Conservation (phyloP, 805 yeast species). For the Metschnikowia anglica region DNA sequence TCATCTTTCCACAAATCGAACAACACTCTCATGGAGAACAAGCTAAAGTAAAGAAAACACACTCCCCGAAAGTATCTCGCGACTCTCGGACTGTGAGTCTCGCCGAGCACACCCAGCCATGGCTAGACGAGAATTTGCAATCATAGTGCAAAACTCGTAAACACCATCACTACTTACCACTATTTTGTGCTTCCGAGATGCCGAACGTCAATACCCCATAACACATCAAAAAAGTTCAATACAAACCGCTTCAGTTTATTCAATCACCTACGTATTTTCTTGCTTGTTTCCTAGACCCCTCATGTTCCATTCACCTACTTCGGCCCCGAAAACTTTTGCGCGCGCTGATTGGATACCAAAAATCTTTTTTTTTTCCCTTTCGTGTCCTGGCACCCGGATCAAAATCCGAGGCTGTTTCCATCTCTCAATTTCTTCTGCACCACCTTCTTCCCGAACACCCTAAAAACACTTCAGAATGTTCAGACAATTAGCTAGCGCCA, state of each 20-base stretch:
- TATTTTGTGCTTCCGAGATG: no score
- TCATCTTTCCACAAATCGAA: no score
- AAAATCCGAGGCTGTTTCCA: constrained; percentile 7
- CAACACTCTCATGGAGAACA: neutral
- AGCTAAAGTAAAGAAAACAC: neutral
- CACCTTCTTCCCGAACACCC: constrained; percentile 11
- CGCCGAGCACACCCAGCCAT: constrained; percentile 2
- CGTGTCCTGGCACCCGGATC: constrained; percentile 14
- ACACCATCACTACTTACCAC: neutral
- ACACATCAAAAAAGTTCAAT: no score
- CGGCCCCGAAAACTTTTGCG: constrained; percentile 20
- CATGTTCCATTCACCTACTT: neutral
- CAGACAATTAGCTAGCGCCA: constrained; percentile 23
- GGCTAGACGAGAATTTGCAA: neutral
- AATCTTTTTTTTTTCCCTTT: constrained; percentile 19
- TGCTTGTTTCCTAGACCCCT: neutral
- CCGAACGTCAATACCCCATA: no score
- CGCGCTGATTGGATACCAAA: constrained; percentile 22
- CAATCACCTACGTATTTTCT: neutral
- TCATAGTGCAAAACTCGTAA: neutral
- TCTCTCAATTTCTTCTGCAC: constrained; percentile 10
- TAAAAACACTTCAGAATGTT: constrained; percentile 15
- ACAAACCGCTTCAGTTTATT: no score
- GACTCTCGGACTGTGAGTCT: constrained; percentile 1
- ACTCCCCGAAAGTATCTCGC: neutral